Evolutionary conservation across 805 yeast genomes (phyloP), one percentile per base, ranked within the genome.

Genomic region (Yamadazyma akitaensis): DNA sequence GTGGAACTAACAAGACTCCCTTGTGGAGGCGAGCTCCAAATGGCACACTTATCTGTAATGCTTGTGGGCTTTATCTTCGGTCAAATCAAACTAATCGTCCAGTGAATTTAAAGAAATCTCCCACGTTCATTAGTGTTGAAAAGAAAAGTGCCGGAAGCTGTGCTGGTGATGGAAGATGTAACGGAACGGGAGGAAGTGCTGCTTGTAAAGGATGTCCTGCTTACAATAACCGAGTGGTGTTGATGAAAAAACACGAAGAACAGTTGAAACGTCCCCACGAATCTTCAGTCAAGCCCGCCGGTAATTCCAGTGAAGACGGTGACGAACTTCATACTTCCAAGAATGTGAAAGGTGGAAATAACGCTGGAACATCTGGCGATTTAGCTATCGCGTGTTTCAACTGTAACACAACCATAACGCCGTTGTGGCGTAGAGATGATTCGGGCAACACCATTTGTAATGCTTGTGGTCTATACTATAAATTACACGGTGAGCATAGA

Each of bases 141-240:
- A 62, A 66, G 34, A 60, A 53, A n/a, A 66, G 68, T 25, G 68
- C 60, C 34, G 90, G 89, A 2, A 72, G 83, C 5, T 85, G 91
- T 55, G 77, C 81, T 31, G 91, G 91, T 2, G 84, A 82, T 53
- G 90, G 96, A 5, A 75, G 81, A 49, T 88, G 96, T 63, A 87
- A 88, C 57, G 96, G 96, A 2, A 87, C 91, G 2, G 96, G 96
- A 5, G 96, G 96, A 1, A 65, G 89, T 2, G 74, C 75, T 5
- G 88, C 88, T 3, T 88, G 96, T 63, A 73, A 79, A 51, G 90
- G 91, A 2, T 88, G 96, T 59, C 94, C 96, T 1, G 88, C 94
- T 4, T 86, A 63, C 60, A 87, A 88, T 61, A 88, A 87, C 63
- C 73, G 95, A 50, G 73, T 80, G 19, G 67, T 77, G 5, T 16